A percentile compares a stretch with the other conserved stretches of the same genome.
phyloP scores from a whole-genome alignment of 495 filamentous ascomycete species.

The Hypomontagnella submonticulosa region DNA sequence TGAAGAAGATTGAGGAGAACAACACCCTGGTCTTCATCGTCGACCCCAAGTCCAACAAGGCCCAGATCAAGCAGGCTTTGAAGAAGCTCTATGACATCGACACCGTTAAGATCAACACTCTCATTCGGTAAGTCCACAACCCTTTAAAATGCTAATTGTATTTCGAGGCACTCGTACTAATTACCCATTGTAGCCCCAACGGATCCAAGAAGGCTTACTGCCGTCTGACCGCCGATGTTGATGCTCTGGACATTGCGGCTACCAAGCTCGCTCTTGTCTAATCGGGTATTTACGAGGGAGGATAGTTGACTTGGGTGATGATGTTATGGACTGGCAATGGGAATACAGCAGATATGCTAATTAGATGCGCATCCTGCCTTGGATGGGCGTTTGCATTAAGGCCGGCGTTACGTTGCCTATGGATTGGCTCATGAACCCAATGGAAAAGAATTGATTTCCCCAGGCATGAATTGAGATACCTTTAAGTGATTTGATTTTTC shows the following conservation, averaged over 20 bases:
- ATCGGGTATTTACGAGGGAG: conserved; percentile 42
- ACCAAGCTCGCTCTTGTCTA: conserved; percentile 99
- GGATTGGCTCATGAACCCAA: conserved; percentile 47
- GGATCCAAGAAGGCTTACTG: conserved; percentile 98
- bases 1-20: conserved; percentile 99
- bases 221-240: conserved; percentile 92
- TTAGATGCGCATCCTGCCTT: conserved; percentile 44
- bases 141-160: not conserved
- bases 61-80: conserved; percentile 96
- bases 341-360: conserved; percentile 21
- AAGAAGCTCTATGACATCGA: conserved; percentile 99
- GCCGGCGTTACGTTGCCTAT: conserved; percentile 49
- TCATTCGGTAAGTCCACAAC: conserved; percentile 78
- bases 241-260: conserved; percentile 98
- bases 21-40: conserved; percentile 99
- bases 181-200: conserved; percentile 72
- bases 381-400: conserved; percentile 49
- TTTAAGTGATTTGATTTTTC: conserved; percentile 21
- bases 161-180: conserved; percentile 24
- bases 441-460: conserved; percentile 47
- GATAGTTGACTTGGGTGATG: conserved; percentile 33
- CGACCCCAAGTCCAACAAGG: conserved; percentile 98
- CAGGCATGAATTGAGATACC: conserved; percentile 24
- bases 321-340: conserved; percentile 32
- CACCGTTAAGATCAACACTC: conserved; percentile 97